Evolutionary conservation across 2,329 filamentous ascomycete genomes (phyloP).

Genomic region (Escovopsis sp.): DNA sequence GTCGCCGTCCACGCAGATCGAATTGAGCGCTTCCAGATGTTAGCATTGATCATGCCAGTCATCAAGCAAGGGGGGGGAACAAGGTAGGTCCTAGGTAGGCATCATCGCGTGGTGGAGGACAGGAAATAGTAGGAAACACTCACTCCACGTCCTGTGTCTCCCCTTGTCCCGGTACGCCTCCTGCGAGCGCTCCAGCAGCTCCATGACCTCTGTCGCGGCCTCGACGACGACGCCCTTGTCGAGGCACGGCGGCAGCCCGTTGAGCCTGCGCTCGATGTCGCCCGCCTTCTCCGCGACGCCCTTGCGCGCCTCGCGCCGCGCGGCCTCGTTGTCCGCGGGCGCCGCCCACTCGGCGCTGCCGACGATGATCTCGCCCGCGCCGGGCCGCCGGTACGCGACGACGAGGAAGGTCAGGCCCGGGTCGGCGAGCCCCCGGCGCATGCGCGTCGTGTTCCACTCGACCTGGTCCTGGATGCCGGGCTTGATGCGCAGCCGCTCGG

Average conservation of each 20-base stretch:
- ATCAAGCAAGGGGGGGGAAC: neutral
- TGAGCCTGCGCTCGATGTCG: slow-evolving; percentile 2
- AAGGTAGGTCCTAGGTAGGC: neutral
- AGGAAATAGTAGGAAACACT: too few relatives aligned
- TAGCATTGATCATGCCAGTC: neutral
- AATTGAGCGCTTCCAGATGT: slow-evolving; percentile 6
- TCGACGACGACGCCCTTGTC: slow-evolving; percentile 4
- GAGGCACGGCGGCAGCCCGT: slow-evolving; percentile 5
- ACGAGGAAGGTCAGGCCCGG: slow-evolving; percentile 3
- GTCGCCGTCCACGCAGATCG: slow-evolving; percentile 6
- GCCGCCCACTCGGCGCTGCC: slow-evolving; percentile 6
- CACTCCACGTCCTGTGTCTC: slow-evolving; percentile 7
- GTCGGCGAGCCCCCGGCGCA: slow-evolving; percentile 1
- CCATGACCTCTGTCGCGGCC: slow-evolving; percentile 4
- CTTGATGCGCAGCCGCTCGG: slow-evolving; percentile 5
- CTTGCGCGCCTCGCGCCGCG: neutral
- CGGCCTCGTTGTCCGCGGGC: slow-evolving; percentile 1
- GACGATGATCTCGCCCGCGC: slow-evolving; percentile 3
- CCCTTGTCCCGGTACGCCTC: slow-evolving; percentile 1
- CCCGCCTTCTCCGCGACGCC: slow-evolving; percentile 1
- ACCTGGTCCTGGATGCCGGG: slow-evolving; percentile 7
- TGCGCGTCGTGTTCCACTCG: slow-evolving; percentile 5
- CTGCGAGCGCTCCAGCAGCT: slow-evolving; percentile 5
- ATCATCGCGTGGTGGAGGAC: too few relatives aligned
- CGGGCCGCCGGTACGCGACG: neutral